Conservation (phyloP, 441 rosid species). For the Dalechampia spathulata region DNA sequence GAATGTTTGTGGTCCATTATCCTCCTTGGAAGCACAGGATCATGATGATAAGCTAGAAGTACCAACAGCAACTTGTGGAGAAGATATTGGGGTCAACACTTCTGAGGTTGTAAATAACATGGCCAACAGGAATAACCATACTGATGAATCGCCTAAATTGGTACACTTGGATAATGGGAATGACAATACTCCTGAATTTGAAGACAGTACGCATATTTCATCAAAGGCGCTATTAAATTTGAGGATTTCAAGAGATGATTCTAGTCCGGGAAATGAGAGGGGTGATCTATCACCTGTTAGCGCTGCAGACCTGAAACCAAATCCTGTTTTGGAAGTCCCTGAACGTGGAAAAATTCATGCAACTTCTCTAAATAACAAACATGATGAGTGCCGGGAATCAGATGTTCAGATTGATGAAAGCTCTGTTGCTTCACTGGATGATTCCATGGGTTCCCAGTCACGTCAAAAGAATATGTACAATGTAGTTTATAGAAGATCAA, state of each 20-base stretch:
- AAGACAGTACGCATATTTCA: constrained; percentile 33
- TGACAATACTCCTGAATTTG: constrained; percentile 25
- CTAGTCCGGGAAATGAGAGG: constrained; percentile 26
- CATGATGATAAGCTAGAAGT: constrained; percentile 19
- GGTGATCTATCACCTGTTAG: constrained; percentile 25
- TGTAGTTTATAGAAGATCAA: constrained; percentile 81
- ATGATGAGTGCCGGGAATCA: constrained; percentile 25
- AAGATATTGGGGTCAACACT: constrained; percentile 15
- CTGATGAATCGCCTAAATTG: constrained; percentile 20
- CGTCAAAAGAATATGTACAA: constrained; percentile 59
- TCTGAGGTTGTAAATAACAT: constrained; percentile 24
- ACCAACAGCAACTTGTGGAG: constrained; percentile 17
- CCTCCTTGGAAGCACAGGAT: constrained; percentile 24
- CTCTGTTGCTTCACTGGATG: constrained; percentile 26
- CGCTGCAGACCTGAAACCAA: constrained; percentile 25
- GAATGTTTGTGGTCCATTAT: constrained; percentile 20
- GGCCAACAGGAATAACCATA: constrained; percentile 29
- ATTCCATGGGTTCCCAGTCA: constrained; percentile 22
- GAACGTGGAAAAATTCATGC: constrained; percentile 14
- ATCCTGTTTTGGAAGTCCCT: constrained; percentile 20
- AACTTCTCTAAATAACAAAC: constrained; percentile 14
- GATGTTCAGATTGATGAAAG: constrained; percentile 32
- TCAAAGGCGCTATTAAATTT: constrained; percentile 41
- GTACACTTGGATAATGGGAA: constrained; percentile 19
- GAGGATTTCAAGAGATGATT: constrained; percentile 26